Conservation (phyloP, 257 asterid species). For the Nicotiana tomentosiformis region DNA sequence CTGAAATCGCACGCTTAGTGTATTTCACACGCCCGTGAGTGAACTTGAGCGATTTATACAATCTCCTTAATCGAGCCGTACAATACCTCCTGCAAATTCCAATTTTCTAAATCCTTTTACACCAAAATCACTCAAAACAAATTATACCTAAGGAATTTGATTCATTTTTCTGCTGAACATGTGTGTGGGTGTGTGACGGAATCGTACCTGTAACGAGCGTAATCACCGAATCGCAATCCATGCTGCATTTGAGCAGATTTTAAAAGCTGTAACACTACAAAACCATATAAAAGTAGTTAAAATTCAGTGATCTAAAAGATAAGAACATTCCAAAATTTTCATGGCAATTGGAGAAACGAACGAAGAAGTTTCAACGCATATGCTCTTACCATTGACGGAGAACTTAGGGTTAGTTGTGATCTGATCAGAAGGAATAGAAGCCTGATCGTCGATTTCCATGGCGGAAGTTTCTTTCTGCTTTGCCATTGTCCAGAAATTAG, state of each 20-base stretch:
- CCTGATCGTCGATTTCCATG: constrained; percentile 72
- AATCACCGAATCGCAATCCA: constrained; percentile 93
- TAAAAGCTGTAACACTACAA: constrained; percentile 69
- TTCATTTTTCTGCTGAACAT: not conserved
- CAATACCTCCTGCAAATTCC: constrained; percentile 71
- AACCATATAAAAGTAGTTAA: constrained; percentile 13
- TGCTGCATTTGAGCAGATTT: constrained; percentile 99
- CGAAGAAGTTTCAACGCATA: not conserved
- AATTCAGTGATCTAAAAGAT: not conserved
- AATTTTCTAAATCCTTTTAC: not conserved
- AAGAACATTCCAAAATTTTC: not conserved
- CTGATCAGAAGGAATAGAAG: constrained; percentile 44
- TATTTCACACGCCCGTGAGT: constrained; percentile 96
- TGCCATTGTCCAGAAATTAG: constrained; percentile 32
- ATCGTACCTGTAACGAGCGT: constrained; percentile 76
- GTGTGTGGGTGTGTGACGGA: not conserved
- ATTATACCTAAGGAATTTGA: not conserved
- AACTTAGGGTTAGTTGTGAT: constrained; percentile 51
- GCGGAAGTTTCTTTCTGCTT: constrained; percentile 44
- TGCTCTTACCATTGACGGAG: constrained; percentile 57
- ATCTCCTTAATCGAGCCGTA: constrained; percentile 81
- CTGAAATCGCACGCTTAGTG: constrained; percentile 56
- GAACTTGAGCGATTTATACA: constrained; percentile 89
- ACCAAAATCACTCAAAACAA: not conserved
- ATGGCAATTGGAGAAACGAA: not conserved